Evolutionary conservation across 441 rosid genomes (phyloP).

Genomic region (Populus tomentosa): DNA sequence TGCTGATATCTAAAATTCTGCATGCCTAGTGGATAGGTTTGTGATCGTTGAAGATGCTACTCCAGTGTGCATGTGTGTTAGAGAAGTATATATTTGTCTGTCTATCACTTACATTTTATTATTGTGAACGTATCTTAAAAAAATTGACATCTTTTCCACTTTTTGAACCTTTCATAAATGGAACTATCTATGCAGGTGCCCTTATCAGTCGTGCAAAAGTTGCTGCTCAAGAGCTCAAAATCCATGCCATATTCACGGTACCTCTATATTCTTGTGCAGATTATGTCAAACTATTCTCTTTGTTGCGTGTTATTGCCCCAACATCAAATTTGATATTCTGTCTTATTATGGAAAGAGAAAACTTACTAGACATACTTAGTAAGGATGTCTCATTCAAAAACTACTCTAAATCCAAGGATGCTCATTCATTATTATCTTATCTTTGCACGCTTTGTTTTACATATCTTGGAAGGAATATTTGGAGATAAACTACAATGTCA

Average conservation of each 20-base stretch:
- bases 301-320: not conserved
- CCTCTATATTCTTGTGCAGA: not conserved
- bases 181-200: conserved; percentile 63
- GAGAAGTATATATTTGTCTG: not conserved
- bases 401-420: too few species aligned
- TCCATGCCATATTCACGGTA: conserved; percentile 95
- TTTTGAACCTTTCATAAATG: conserved; percentile 11
- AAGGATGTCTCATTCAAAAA: too few species aligned
- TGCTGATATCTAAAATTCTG: too few species aligned
- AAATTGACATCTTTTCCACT: conserved; percentile 2
- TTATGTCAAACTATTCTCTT: not conserved
- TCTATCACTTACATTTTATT: not conserved
- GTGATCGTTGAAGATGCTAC: too few species aligned
- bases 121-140: not conserved
- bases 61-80: not conserved
- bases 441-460: too few species aligned
- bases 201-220: conserved; percentile 89
- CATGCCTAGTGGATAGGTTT: too few species aligned
- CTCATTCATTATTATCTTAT: too few species aligned
- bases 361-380: too few species aligned
- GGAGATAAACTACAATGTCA: too few species aligned
- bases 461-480: too few species aligned
- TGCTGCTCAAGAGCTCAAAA: conserved; percentile 92
- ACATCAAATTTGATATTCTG: not conserved
- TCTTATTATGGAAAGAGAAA: too few species aligned